Evolutionary conservation across 768 basidiomycete species (phyloP).

Genomic region (Amanita phalloides): DNA sequence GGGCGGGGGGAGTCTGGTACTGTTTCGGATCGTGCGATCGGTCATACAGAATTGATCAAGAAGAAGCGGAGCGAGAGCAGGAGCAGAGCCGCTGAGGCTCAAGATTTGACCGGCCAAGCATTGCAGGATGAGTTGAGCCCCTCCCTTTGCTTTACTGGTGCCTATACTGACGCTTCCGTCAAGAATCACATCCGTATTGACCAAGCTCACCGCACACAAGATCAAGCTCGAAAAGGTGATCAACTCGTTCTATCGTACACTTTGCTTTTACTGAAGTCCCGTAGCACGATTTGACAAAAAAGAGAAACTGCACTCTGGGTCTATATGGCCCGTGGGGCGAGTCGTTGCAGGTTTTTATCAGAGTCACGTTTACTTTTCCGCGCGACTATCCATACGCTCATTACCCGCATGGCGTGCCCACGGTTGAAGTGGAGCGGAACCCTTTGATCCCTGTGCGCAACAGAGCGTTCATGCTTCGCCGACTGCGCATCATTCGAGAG

Average conservation of each 20-base stretch:
- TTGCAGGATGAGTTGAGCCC: constrained; percentile 59
- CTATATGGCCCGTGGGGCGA: constrained; percentile 23
- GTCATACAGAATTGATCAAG: constrained; percentile 4
- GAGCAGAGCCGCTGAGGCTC: constrained; percentile 22
- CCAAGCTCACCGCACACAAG: constrained; percentile 52
- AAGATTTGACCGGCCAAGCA: constrained; percentile 29
- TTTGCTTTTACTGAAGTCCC: constrained; percentile 1
- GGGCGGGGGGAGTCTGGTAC: constrained; percentile 16
- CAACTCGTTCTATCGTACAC: neutral
- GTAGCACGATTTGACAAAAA: constrained; percentile 7
- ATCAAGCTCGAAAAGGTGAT: constrained; percentile 79
- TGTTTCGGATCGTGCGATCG: constrained; percentile 10
- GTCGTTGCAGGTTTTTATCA: constrained; percentile 21
- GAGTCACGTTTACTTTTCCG: constrained; percentile 79
- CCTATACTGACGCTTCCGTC: neutral
- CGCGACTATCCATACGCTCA: constrained; percentile 59
- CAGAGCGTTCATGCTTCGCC: constrained; percentile 69
- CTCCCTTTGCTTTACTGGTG: neutral
- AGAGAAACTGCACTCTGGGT: constrained; percentile 4
- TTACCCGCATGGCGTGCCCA: constrained; percentile 57
- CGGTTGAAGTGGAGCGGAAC: constrained; percentile 75
- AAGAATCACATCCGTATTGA: constrained; percentile 68
- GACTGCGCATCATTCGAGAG: constrained; percentile 62
- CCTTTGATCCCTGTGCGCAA: constrained; percentile 70
- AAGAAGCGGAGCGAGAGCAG: constrained; percentile 40